phyloP scores from a whole-genome alignment of 305 asterid species.

The Salvia sclarea region DNA sequence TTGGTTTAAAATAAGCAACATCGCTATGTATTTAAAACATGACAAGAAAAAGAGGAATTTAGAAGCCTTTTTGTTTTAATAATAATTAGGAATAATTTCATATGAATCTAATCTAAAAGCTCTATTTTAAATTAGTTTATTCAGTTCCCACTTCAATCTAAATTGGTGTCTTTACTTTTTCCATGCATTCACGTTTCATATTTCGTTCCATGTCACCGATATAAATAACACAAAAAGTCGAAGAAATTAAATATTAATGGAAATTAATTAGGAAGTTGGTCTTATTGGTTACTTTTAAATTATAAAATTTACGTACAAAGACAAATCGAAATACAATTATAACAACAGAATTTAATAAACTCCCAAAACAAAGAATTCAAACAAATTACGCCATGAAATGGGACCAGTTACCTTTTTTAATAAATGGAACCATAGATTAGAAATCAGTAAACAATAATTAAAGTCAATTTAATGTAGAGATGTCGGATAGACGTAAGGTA shows the following conservation, averaged over 20 bases:
- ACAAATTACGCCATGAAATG: neutral
- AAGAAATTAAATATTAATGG: neutral
- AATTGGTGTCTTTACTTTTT: neutral
- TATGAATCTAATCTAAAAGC: neutral
- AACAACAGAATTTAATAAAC: neutral
- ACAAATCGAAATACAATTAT: neutral
- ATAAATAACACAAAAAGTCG: neutral
- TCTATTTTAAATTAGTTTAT: too few species aligned
- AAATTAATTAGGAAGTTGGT: neutral
- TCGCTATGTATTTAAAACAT: neutral
- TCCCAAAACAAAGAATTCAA: neutral
- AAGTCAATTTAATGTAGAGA: neutral
- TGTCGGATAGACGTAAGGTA: neutral
- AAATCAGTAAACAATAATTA: neutral
- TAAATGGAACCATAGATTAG: neutral
- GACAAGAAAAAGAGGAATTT: too few species aligned
- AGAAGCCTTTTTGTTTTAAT: too few species aligned
- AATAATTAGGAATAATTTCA: neutral
- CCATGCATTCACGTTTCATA: neutral
- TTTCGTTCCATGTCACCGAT: neutral
- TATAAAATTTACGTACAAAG: neutral
- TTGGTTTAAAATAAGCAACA: neutral
- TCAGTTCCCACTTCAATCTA: neutral
- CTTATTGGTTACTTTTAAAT: too few species aligned
- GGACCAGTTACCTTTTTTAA: neutral